Percentiles rank a stretch among this genome's conserved stretches.
Evolutionary conservation across 129 eudicot species (phyloP).

Genomic region (Flaveria trinervia): DNA sequence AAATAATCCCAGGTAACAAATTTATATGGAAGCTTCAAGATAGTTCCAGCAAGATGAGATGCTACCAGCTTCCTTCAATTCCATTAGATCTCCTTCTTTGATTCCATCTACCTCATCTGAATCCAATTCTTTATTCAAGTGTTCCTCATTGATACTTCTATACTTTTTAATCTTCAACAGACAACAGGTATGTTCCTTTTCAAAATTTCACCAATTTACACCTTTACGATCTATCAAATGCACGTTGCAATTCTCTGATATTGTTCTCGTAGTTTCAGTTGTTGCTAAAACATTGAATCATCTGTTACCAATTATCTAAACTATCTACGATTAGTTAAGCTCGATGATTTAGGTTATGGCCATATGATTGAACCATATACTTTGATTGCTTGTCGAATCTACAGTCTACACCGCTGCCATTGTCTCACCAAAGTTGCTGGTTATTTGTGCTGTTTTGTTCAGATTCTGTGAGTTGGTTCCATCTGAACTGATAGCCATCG

Average conservation of each 20-base stretch:
- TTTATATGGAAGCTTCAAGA: too few relatives aligned
- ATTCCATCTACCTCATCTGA: constrained; percentile 13
- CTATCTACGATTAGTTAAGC: background rate
- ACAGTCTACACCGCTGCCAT: background rate
- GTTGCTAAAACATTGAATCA: background rate
- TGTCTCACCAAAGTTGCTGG: background rate
- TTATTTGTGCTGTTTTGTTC: background rate
- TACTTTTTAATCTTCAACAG: constrained; percentile 12
- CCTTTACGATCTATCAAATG: constrained; percentile 5
- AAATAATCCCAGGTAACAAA: too few relatives aligned
- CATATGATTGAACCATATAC: background rate
- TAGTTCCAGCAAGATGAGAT: background rate
- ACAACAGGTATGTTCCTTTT: constrained; percentile 35
- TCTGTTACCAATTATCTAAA: background rate
- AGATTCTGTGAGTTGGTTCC: background rate
- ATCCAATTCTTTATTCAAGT: constrained; percentile 7
- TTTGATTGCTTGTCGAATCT: background rate
- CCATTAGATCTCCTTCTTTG: background rate
- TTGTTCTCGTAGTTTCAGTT: background rate
- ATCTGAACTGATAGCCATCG: constrained; percentile 6
- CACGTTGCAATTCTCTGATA: background rate
- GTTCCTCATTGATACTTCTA: constrained; percentile 2
- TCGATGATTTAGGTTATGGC: background rate
- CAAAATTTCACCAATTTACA: background rate
- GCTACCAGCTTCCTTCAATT: background rate